Evolutionary conservation across 202 grass and related monocot genomes (phyloP).

Genomic region (Sporobolus alterniflorus): DNA sequence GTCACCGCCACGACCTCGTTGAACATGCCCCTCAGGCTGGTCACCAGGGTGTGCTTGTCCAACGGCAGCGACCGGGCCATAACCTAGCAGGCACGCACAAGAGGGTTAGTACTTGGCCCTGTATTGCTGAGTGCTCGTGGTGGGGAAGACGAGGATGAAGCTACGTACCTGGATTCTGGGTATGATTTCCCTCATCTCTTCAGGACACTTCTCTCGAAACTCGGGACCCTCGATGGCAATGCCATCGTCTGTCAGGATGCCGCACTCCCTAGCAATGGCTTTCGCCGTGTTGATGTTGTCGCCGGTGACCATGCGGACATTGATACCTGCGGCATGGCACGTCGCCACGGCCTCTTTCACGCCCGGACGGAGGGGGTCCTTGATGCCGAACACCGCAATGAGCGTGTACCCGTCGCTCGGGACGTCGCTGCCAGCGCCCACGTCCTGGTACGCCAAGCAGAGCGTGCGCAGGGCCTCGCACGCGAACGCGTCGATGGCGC

Average conservation of each 20-base stretch:
- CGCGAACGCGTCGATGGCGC: constrained; percentile 63
- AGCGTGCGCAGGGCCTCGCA: constrained; percentile 85
- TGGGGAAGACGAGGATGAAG: background rate
- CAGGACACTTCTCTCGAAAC: constrained; percentile 61
- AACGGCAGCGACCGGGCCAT: constrained; percentile 85
- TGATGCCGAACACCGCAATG: constrained; percentile 83
- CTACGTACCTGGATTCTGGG: constrained; percentile 76
- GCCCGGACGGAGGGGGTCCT: constrained; percentile 75
- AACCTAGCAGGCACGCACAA: constrained; percentile 39
- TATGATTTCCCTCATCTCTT: constrained; percentile 82
- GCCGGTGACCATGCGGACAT: constrained; percentile 87
- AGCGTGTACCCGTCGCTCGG: constrained; percentile 72
- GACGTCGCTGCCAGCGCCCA: constrained; percentile 41
- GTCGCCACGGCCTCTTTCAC: constrained; percentile 75
- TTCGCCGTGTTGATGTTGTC: constrained; percentile 92
- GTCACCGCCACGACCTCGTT: constrained; percentile 83
- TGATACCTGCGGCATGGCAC: constrained; percentile 73
- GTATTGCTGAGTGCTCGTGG: no score
- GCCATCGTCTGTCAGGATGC: constrained; percentile 76
- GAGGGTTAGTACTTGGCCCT: no score
- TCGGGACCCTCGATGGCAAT: constrained; percentile 81
- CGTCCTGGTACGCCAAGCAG: constrained; percentile 90
- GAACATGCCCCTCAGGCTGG: constrained; percentile 77
- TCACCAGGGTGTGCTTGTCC: constrained; percentile 92
- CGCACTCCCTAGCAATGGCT: constrained; percentile 83